A percentile compares a stretch with the other conserved stretches of the same genome.
Conservation (phyloP, 1,284 basidiomycete species). For the Ceratobasidium sp. region DNA sequence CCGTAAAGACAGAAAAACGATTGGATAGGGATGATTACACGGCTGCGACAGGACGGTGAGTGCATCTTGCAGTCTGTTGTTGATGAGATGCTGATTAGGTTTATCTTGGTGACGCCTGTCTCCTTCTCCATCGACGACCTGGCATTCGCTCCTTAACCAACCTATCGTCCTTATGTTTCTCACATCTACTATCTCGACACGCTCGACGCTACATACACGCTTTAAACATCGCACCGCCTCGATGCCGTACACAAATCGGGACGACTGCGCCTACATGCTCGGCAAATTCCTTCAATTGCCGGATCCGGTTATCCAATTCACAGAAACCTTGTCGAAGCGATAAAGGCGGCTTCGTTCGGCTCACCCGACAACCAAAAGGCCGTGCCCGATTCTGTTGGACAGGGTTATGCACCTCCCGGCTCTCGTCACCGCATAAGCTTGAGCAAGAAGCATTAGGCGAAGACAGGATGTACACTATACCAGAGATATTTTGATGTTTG, state of each 20-base stretch:
- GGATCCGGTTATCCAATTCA: background rate
- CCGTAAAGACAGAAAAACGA: slow-evolving; percentile 64
- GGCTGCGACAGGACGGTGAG: slow-evolving; percentile 73
- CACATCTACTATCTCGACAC: too few species aligned
- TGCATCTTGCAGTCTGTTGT: slow-evolving; percentile 39
- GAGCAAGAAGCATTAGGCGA: slow-evolving; percentile 19
- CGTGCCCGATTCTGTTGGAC: background rate
- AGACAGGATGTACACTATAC: background rate
- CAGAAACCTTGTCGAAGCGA: slow-evolving; percentile 27
- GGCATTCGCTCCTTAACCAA: too few species aligned
- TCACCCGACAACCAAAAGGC: slow-evolving; percentile 24
- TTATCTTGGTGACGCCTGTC: too few species aligned
- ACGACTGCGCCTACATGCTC: too few species aligned
- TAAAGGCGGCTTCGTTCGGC: slow-evolving; percentile 21
- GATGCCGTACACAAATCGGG: too few species aligned
- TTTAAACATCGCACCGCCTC: too few species aligned
- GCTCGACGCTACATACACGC: too few species aligned
- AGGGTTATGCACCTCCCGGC: slow-evolving; percentile 10
- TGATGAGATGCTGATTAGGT: background rate
- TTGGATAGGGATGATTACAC: slow-evolving; percentile 68
- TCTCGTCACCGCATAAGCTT: slow-evolving; percentile 6
- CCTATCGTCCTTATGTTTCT: too few species aligned
- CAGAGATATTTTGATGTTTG: too few species aligned
- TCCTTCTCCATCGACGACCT: too few species aligned
- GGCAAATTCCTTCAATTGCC: background rate